Conservation (phyloP, 2,329 filamentous ascomycete species). For the Penicillium hesseltinei region DNA sequence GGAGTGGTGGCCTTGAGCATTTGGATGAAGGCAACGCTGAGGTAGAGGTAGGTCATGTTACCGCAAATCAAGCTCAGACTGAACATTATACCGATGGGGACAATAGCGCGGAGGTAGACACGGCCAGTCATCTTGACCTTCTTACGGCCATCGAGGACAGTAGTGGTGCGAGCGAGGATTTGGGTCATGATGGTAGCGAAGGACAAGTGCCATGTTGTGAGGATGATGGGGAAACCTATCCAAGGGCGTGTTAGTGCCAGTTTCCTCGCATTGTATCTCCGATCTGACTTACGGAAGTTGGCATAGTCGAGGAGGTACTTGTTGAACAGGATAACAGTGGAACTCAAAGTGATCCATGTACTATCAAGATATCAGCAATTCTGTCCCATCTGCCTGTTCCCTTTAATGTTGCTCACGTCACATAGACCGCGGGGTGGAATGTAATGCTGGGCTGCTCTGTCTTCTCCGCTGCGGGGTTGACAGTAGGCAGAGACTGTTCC, state of each 20-base stretch:
- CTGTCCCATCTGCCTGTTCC: not conserved
- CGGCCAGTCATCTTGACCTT: slow-evolving; percentile 95
- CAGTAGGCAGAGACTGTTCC: slow-evolving; percentile 66
- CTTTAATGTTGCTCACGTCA: slow-evolving; percentile 51
- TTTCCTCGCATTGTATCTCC: not conserved
- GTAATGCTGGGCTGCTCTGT: slow-evolving; percentile 58
- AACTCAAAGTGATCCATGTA: slow-evolving; percentile 88
- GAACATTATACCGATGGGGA: slow-evolving; percentile 95
- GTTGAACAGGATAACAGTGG: slow-evolving; percentile 97
- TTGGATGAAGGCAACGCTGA: slow-evolving; percentile 96
- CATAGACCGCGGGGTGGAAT: slow-evolving; percentile 82
- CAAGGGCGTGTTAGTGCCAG: slow-evolving; percentile 2
- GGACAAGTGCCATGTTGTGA: slow-evolving; percentile 92
- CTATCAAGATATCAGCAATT: slow-evolving; percentile 48
- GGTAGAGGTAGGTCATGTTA: slow-evolving; percentile 92
- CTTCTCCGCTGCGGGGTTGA: slow-evolving; percentile 75
- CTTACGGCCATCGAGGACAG: slow-evolving; percentile 87
- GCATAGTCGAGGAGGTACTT: slow-evolving; percentile 92
- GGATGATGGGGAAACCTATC: slow-evolving; percentile 57
- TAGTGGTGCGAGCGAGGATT: slow-evolving; percentile 84
- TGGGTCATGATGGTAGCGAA: slow-evolving; percentile 96
- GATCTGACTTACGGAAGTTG: slow-evolving; percentile 67
- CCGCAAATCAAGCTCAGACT: slow-evolving; percentile 93
- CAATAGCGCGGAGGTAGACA: slow-evolving; percentile 84
- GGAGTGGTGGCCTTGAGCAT: slow-evolving; percentile 81